Evolutionary conservation across 1,139 yeast species (phyloP).

Genomic region (Sugiyamaella castrensis): DNA sequence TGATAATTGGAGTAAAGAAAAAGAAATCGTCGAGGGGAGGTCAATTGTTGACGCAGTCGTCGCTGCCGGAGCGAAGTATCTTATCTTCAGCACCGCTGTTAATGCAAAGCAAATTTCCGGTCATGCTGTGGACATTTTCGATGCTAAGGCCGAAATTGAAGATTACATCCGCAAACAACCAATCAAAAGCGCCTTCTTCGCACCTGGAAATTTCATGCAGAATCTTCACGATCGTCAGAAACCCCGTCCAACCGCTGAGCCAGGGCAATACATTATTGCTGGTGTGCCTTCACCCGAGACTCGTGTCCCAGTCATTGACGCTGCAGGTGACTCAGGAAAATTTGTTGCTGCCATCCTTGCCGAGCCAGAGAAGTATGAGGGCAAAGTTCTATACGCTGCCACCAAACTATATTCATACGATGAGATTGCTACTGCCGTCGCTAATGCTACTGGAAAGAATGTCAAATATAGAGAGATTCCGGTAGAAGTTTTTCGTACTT

Average conservation of each 20-base stretch:
- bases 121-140: background rate
- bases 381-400: constrained; percentile 8
- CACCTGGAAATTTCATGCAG: constrained; percentile 16
- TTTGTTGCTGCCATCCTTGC: constrained; percentile 15
- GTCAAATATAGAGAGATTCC: no score
- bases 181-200: constrained; percentile 11
- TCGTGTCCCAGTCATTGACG: constrained; percentile 9
- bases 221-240: background rate
- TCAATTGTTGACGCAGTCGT: constrained; percentile 16
- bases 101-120: constrained; percentile 3
- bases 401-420: background rate
- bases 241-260: constrained; percentile 12
- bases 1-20: no score
- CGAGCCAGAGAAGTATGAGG: constrained; percentile 12
- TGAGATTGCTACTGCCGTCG: no score
- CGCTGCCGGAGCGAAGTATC: constrained; percentile 10
- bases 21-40: no score
- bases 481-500: no score
- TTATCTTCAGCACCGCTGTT: constrained; percentile 11
- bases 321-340: constrained; percentile 12
- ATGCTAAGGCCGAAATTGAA: constrained; percentile 3
- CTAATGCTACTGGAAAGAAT: no score
- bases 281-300: background rate
- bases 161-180: no score
- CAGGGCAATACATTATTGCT: constrained; percentile 6